Percentiles rank a stretch among this genome's conserved stretches.
These are phyloP conservation scores for Puccinia horiana DNA, from an alignment of 1,284 basidiomycete genomes.

Conservation along the genomic window DNA sequence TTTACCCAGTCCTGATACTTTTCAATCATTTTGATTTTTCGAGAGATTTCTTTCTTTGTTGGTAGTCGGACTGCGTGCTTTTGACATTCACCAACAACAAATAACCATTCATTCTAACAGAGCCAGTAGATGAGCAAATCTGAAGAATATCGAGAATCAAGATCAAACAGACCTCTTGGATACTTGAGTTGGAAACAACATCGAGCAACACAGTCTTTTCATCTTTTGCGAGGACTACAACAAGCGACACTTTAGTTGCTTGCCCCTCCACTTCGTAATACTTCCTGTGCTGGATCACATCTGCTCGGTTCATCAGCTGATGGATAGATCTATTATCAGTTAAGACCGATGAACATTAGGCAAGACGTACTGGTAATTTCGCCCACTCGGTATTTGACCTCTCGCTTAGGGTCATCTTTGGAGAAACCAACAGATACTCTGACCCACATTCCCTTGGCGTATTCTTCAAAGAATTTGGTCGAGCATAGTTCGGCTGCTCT, in stretches of 20 bases:
- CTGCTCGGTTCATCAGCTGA: neutral
- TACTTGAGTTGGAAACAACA: conserved; percentile 36
- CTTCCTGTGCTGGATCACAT: conserved; percentile 23
- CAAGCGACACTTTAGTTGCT: conserved; percentile 30
- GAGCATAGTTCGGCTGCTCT: conserved; percentile 44
- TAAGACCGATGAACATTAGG: too few relatives aligned
- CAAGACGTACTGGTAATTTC: conserved; percentile 19
- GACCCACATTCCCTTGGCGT: conserved; percentile 47
- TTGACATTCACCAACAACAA: conserved; percentile 42
- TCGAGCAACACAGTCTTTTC: conserved; percentile 26
- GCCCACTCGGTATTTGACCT: conserved; percentile 46
- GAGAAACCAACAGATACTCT: conserved; percentile 44
- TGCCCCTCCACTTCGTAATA: conserved; percentile 47
- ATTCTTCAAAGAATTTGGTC: conserved; percentile 43
- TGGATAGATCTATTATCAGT: neutral
- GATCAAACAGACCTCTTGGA: conserved; percentile 32
- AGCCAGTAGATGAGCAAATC: neutral
- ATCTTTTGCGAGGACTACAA: conserved; percentile 43
- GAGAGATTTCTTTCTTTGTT: conserved; percentile 37
- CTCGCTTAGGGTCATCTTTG: conserved; percentile 48
- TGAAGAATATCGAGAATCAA: neutral
- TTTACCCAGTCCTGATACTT: conserved; percentile 48
- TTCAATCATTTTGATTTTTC: conserved; percentile 32
- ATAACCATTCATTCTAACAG: conserved; percentile 42
- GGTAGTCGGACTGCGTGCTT: conserved; percentile 26